phyloP scores from a whole-genome alignment of 495 filamentous ascomycete species.

The Paragyromitra xinjiangensis region DNA sequence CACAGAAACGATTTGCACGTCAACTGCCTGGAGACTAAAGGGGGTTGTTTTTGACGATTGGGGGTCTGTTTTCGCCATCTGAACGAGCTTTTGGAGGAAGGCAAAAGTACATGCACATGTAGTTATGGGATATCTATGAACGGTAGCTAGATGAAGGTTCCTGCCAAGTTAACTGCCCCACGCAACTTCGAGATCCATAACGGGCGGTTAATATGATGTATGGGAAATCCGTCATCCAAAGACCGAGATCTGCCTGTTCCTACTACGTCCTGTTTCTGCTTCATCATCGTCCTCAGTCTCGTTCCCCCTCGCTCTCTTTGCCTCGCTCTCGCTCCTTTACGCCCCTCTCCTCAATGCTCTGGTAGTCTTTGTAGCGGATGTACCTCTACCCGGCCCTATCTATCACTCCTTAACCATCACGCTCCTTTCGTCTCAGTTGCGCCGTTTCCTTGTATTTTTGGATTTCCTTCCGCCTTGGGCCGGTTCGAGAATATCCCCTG shows the following conservation, averaged over 20 bases:
- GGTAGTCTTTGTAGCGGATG: conserved; percentile 49
- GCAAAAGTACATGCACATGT: neutral
- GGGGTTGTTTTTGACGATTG: neutral
- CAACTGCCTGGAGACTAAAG: conserved; percentile 1
- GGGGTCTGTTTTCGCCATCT: neutral
- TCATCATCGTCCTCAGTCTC: conserved; percentile 26
- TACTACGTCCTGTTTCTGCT: conserved; percentile 19
- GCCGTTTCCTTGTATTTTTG: conserved; percentile 24
- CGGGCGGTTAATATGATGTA: conserved; percentile 42
- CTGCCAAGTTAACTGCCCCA: conserved; percentile 13
- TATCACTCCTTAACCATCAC: conserved; percentile 42
- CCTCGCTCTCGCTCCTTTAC: conserved; percentile 17
- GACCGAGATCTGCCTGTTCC: conserved; percentile 28
- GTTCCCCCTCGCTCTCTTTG: neutral
- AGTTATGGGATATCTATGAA: neutral
- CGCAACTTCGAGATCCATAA: conserved; percentile 17
- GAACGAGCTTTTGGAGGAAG: conserved; percentile 4
- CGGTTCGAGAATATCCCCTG: conserved; percentile 40
- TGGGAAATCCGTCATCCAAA: conserved; percentile 33
- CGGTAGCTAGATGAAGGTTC: conserved; percentile 10
- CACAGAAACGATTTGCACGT: conserved; percentile 1
- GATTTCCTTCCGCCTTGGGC: conserved; percentile 10
- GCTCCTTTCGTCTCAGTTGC: conserved; percentile 46
- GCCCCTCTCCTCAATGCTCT: conserved; percentile 45
- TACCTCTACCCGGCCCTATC: conserved; percentile 17